phyloP scores from a whole-genome alignment of 228 moss, liverwort and hornwort species.

The Sphagnum magellanicum region DNA sequence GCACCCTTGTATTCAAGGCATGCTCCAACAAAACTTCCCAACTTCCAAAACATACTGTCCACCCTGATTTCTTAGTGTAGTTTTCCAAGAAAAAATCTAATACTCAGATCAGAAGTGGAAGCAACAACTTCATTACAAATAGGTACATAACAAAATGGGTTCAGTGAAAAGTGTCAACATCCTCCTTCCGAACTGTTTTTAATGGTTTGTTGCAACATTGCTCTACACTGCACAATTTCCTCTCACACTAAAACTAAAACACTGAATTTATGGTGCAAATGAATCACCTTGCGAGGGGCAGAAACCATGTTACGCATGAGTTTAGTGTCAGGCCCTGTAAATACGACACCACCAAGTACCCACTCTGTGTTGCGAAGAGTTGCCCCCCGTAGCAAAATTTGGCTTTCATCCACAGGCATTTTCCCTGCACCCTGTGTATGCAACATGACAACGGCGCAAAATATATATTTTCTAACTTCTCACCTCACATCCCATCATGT shows the following conservation, averaged over 20 bases:
- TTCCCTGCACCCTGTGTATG: conserved; percentile 61
- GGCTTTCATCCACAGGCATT: conserved; percentile 56
- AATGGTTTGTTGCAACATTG: too few relatives aligned
- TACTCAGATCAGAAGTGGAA: neutral
- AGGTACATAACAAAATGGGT: neutral
- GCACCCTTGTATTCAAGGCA: neutral
- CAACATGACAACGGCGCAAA: neutral
- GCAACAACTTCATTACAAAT: neutral
- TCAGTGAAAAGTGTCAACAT: neutral
- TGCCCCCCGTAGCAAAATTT: conserved; percentile 72
- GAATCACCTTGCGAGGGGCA: conserved; percentile 50
- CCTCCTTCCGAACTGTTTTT: neutral
- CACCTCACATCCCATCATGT: neutral
- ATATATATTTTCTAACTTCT: neutral
- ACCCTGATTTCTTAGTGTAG: neutral
- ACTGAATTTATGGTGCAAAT: too few relatives aligned
- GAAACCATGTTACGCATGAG: conserved; percentile 77
- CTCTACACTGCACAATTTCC: too few relatives aligned
- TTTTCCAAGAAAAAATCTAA: neutral
- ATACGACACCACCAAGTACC: conserved; percentile 83
- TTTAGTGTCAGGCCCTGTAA: conserved; percentile 84
- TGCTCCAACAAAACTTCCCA: neutral
- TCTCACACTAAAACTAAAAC: too few relatives aligned
- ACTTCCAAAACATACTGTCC: neutral
- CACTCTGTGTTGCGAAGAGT: conserved; percentile 84